A percentile compares a stretch with the other conserved stretches of the same genome.
Conservation (phyloP, 495 filamentous ascomycete genomes). For the Terfezia claveryi region DNA sequence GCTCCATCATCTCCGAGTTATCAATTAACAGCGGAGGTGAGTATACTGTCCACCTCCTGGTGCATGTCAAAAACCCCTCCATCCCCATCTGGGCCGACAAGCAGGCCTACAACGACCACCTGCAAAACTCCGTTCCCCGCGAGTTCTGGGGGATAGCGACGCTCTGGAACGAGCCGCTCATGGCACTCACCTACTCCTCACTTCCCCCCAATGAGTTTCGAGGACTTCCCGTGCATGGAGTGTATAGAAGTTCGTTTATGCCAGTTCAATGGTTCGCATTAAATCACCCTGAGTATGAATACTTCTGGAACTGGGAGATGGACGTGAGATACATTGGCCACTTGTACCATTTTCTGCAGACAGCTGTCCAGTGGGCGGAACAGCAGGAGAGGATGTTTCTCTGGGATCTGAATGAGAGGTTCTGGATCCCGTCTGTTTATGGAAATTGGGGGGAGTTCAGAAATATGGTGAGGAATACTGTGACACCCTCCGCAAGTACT, state of each 20-base stretch:
- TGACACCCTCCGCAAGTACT: constrained; percentile 45
- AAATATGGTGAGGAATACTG: constrained; percentile 49
- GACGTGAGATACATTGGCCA: constrained; percentile 92
- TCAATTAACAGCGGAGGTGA: constrained; percentile 50
- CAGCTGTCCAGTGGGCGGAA: constrained; percentile 50
- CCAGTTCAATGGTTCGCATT: constrained; percentile 82
- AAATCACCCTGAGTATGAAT: constrained; percentile 80
- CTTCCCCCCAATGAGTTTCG: constrained; percentile 20
- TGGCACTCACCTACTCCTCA: constrained; percentile 67
- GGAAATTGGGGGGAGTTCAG: constrained; percentile 83
- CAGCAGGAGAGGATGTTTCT: constrained; percentile 72
- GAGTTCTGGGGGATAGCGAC: constrained; percentile 79
- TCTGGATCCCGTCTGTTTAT: constrained; percentile 76
- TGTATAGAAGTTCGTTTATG: constrained; percentile 80
- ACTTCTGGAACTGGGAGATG: constrained; percentile 98
- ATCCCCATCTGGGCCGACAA: constrained; percentile 34
- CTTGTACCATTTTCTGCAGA: constrained; percentile 72
- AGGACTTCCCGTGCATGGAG: constrained; percentile 59
- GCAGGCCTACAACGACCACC: constrained; percentile 31
- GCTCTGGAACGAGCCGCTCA: constrained; percentile 82
- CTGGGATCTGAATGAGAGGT: constrained; percentile 82
- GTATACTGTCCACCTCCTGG: constrained; percentile 53
- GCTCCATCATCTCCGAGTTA: constrained; percentile 52
- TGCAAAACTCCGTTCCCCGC: constrained; percentile 49
- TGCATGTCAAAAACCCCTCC: constrained; percentile 43